These are phyloP conservation scores for Aquilaria yunnanensis DNA, from an alignment of 345 rosid genomes.

Conservation along the genomic window DNA sequence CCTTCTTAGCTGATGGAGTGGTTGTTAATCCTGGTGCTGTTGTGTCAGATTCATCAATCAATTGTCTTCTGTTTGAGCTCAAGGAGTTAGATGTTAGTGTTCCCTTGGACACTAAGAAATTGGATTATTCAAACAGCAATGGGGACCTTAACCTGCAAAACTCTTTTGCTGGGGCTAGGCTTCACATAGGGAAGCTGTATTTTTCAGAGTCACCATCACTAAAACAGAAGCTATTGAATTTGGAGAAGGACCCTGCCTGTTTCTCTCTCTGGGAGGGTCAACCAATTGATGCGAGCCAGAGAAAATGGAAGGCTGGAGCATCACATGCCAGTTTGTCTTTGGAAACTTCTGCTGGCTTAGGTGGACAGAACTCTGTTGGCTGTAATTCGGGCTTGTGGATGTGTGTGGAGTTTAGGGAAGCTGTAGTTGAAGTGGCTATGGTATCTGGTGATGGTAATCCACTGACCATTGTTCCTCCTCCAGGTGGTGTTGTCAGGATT, in stretches of 20 bases:
- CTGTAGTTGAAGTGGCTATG: slow-evolving; percentile 76
- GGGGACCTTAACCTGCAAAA: slow-evolving; percentile 31
- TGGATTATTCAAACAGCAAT: slow-evolving; percentile 24
- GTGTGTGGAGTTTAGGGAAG: slow-evolving; percentile 77
- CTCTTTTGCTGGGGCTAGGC: slow-evolving; percentile 80
- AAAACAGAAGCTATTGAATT: slow-evolving; percentile 62
- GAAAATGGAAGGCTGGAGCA: slow-evolving; percentile 76
- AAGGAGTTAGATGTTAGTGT: slow-evolving; percentile 72
- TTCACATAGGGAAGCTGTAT: slow-evolving; percentile 70
- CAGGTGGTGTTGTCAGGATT: slow-evolving; percentile 85
- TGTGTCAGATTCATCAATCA: slow-evolving; percentile 70
- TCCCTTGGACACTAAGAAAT: slow-evolving; percentile 55
- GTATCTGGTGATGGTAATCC: slow-evolving; percentile 90
- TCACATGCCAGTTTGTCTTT: slow-evolving; percentile 65
- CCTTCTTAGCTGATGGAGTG: slow-evolving; percentile 95
- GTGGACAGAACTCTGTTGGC: slow-evolving; percentile 27
- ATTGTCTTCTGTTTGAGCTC: slow-evolving; percentile 54
- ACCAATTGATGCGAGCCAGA: slow-evolving; percentile 94
- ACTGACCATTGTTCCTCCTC: slow-evolving; percentile 80
- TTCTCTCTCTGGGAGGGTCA: slow-evolving; percentile 86
- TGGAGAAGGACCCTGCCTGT: slow-evolving; percentile 98
- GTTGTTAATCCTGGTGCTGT: slow-evolving; percentile 77
- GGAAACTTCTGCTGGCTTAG: slow-evolving; percentile 49
- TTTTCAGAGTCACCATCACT: slow-evolving; percentile 84
- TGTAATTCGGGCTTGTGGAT: slow-evolving; percentile 56